Percentiles rank a stretch among this genome's conserved stretches.
phyloP scores from a whole-genome alignment of 2,329 filamentous ascomycete species.

The Fusarium torulosum region DNA sequence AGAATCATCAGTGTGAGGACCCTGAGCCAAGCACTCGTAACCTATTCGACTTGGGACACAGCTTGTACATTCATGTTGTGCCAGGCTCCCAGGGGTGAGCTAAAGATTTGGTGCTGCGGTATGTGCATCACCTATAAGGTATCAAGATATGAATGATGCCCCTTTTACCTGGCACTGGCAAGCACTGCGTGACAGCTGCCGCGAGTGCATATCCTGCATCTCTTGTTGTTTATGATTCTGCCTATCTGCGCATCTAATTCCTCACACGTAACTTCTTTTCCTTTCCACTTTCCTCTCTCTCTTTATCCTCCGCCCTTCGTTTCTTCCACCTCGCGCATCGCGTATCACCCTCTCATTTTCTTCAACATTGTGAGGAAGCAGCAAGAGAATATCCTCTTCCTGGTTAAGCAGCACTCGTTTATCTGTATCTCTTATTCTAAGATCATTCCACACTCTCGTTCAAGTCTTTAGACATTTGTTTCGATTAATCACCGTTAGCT shows the following conservation, averaged over 20 bases:
- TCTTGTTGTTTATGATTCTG: slow-evolving; percentile 24
- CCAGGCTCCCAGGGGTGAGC: slow-evolving; percentile 25
- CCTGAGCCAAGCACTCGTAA: slow-evolving; percentile 18
- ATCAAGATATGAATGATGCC: slow-evolving; percentile 16
- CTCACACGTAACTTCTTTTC: slow-evolving; percentile 8
- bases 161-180: slow-evolving; percentile 31
- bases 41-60: slow-evolving; percentile 27
- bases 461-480: not conserved
- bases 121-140: slow-evolving; percentile 27
- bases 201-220: slow-evolving; percentile 31
- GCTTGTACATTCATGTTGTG: slow-evolving; percentile 39
- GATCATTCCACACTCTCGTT: slow-evolving; percentile 18
- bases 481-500: slow-evolving; percentile 5
- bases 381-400: slow-evolving; percentile 5
- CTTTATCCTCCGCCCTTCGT: slow-evolving; percentile 4
- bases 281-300: slow-evolving; percentile 9
- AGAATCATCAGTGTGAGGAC: slow-evolving; percentile 1
- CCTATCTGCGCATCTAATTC: slow-evolving; percentile 16
- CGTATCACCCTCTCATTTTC: slow-evolving; percentile 11
- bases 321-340: slow-evolving; percentile 6
- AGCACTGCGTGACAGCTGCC: slow-evolving; percentile 39
- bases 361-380: slow-evolving; percentile 17
- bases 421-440: slow-evolving; percentile 16
- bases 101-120: not conserved
- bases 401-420: slow-evolving; percentile 25